A percentile compares a stretch with the other conserved stretches of the same genome.
phyloP scores from a whole-genome alignment of 805 yeast genomes.

The Ogataea sp. region DNA sequence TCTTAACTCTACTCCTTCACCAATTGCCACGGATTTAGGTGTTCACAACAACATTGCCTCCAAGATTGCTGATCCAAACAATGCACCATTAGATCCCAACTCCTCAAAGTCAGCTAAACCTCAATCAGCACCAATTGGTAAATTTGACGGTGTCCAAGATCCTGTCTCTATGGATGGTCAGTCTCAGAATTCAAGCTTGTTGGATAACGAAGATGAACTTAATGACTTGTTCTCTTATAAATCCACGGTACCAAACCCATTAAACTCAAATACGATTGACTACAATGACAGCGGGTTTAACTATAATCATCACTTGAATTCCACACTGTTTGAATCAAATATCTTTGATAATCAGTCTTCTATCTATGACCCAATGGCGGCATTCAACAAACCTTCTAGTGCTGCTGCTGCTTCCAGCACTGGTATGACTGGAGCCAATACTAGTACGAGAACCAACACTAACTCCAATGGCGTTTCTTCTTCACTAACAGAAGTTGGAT shows the following conservation, averaged over 20 bases:
- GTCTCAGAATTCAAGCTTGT: too few species aligned
- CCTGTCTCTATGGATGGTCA: too few species aligned
- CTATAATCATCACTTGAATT: not conserved
- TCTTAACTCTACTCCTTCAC: not conserved
- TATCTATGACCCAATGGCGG: not conserved
- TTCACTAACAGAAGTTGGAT: too few species aligned
- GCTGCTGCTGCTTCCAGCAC: too few species aligned
- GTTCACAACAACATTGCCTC: not conserved
- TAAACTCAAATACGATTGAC: not conserved
- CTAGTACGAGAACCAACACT: too few species aligned
- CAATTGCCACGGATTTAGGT: not conserved
- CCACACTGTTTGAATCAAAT: not conserved
- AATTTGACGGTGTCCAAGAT: too few species aligned
- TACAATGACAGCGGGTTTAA: not conserved
- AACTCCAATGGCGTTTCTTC: too few species aligned
- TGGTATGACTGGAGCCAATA: too few species aligned
- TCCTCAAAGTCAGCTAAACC: too few species aligned
- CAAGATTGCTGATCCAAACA: too few species aligned
- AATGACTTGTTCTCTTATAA: conserved; percentile 2
- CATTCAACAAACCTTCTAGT: not conserved
- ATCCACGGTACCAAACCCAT: not conserved
- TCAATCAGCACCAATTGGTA: too few species aligned
- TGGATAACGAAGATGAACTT: conserved; percentile 1
- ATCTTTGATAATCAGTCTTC: conserved; percentile 1
- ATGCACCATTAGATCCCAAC: too few species aligned